Evolutionary conservation across 192 early-diverging fungal genomes (phyloP).

Genomic region (Backusella macrospora): DNA sequence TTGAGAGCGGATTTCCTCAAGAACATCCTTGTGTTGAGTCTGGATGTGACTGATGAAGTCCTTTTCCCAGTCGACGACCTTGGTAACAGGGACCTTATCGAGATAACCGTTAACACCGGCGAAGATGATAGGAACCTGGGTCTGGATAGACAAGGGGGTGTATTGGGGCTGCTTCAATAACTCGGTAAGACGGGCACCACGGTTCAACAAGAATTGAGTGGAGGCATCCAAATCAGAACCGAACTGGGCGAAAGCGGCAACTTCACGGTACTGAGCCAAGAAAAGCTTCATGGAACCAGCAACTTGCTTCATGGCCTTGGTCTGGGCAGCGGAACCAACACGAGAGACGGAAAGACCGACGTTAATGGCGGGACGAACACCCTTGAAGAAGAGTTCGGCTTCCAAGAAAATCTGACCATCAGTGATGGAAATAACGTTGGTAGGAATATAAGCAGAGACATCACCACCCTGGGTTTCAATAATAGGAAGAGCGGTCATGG

Average conservation of each 20-base stretch:
- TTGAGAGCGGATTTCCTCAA: slow-evolving; percentile 89
- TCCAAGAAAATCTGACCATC: slow-evolving; percentile 99
- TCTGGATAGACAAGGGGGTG: slow-evolving; percentile 93
- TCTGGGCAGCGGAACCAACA: slow-evolving; percentile 99
- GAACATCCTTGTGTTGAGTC: slow-evolving; percentile 86
- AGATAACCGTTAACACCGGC: slow-evolving; percentile 99
- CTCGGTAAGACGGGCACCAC: slow-evolving; percentile 99
- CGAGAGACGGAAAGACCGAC: slow-evolving; percentile 99
- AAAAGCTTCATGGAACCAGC: slow-evolving; percentile 99
- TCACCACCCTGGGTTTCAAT: slow-evolving; percentile 99
- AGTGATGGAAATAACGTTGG: slow-evolving; percentile 99
- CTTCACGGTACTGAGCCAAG: slow-evolving; percentile 99
- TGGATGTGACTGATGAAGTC: slow-evolving; percentile 87
- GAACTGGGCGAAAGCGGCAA: slow-evolving; percentile 99
- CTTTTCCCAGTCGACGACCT: slow-evolving; percentile 92
- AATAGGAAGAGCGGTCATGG: slow-evolving; percentile 98
- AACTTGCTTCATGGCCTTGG: slow-evolving; percentile 99
- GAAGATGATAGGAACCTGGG: slow-evolving; percentile 98
- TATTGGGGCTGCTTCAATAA: slow-evolving; percentile 99
- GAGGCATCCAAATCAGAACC: slow-evolving; percentile 99
- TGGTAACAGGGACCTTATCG: slow-evolving; percentile 95
- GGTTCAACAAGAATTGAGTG: slow-evolving; percentile 99
- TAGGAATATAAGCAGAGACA: slow-evolving; percentile 99
- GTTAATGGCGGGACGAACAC: slow-evolving; percentile 99
- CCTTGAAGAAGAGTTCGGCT: slow-evolving; percentile 99